Evolutionary conservation across 352 stramenopile species (phyloP), one percentile per base, ranked within the genome.

Genomic region (Aphanomyces cochlioides): DNA sequence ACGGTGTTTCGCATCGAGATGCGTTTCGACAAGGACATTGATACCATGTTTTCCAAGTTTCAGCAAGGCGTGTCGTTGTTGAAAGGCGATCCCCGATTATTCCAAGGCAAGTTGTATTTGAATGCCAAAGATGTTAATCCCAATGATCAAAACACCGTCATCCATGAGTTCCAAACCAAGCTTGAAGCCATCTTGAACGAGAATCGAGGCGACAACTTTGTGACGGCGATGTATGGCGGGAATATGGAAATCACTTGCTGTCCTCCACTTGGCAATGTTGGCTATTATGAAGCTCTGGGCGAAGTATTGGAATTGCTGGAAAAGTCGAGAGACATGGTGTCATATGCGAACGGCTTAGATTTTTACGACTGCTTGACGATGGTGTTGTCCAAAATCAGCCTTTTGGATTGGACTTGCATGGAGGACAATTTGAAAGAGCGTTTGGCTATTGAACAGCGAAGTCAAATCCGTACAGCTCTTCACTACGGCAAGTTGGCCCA

Each of bases 1-100:
- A 92, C 85, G 1, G 77, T 92, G 17, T 90, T 92, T 61, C 77
- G 85, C n/a, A 88, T 87, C 66, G 82, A 91, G 53, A 90, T 90
- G 85, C 81, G 83, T 3, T 78, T 90, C 2, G 83, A 93, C 67
- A 90, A 90, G 57, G 82, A 91, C 37, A 86, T 90, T 28, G 83
- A 90, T 45, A 73, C 78, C 3, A 65, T 93, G 2, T 93, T 91
- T 43, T 73, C 65, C 3, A 80, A 81, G 19, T 91, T 93, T 45
- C 83, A 93, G 53, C 85, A 88, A 34, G 85, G 85, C 40, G 67
- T 81, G 0, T 75, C 84, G 45, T 66, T 93, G 19, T 63, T 93
- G 34, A 90, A 90, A 70, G 76, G 72, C 54, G 83, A 90, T n/a
- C 58, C 77, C 6, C 75, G 74, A 2, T 60, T 92, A 36, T 92